Conservation (phyloP, 371 early-diverging fungal species). For the Rhizopus arrhizus region DNA sequence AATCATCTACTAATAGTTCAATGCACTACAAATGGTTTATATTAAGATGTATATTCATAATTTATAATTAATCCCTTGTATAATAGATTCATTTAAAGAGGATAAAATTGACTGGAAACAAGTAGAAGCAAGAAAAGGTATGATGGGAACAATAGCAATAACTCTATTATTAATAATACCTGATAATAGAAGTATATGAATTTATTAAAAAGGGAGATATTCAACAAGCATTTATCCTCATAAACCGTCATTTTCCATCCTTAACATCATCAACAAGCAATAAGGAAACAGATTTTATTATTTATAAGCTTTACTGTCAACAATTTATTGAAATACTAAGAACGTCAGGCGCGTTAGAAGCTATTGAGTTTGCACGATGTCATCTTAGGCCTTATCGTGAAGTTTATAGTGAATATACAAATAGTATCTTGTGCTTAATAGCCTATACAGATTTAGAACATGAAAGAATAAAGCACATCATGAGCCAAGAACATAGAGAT, state of each 20-base stretch:
- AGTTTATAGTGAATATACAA: slow-evolving; percentile 15
- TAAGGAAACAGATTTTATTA: slow-evolving; percentile 5
- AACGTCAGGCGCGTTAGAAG: slow-evolving; percentile 17
- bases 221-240: slow-evolving; percentile 14
- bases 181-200: slow-evolving; percentile 14
- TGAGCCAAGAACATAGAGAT: slow-evolving; percentile 22
- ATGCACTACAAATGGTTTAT: too few relatives aligned
- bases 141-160: not conserved
- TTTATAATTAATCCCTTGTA: not conserved
- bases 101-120: slow-evolving; percentile 15
- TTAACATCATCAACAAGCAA: not conserved
- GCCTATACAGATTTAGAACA: slow-evolving; percentile 18
- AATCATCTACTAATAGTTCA: too few relatives aligned
- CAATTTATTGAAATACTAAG: slow-evolving; percentile 24
- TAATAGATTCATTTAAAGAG: slow-evolving; percentile 3
- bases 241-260: slow-evolving; percentile 17
- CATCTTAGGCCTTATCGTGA: slow-evolving; percentile 18
- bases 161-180: not conserved
- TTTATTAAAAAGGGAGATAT: slow-evolving; percentile 21
- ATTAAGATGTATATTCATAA: too few relatives aligned
- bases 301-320: slow-evolving; percentile 30
- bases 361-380: slow-evolving; percentile 26
- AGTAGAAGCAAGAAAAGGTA: slow-evolving; percentile 22
- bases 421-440: slow-evolving; percentile 17
- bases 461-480: slow-evolving; percentile 3